Conservation (phyloP, 305 asterid species). For the Solanum chacoense region DNA sequence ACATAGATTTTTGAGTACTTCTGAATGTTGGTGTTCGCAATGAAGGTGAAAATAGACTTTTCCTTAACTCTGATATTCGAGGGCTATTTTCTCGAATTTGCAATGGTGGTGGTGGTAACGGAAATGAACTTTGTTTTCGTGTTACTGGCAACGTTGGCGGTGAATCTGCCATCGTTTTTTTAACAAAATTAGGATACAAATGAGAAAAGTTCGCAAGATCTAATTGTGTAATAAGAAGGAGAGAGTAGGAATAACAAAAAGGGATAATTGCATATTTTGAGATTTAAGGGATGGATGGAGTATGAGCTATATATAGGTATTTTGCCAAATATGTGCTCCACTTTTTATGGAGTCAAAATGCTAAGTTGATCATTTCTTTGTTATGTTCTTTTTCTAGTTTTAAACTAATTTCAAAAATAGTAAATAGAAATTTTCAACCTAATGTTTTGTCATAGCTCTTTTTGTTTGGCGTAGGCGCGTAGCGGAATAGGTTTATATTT, state of each 20-base stretch:
- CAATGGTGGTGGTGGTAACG: not conserved
- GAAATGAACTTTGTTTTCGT: slow-evolving; percentile 8
- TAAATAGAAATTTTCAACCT: not conserved
- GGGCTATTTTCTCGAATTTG: not conserved
- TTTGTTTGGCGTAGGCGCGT: not conserved
- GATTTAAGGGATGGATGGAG: not conserved
- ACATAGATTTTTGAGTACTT: slow-evolving; percentile 11
- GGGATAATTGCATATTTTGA: not conserved
- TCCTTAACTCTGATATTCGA: slow-evolving; percentile 16
- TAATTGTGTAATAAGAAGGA: not conserved
- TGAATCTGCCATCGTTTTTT: slow-evolving; percentile 6
- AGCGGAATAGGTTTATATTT: not conserved
- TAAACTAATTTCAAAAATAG: not conserved
- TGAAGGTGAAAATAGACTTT: slow-evolving; percentile 20
- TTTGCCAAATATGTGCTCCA: not conserved
- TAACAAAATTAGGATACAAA: not conserved
- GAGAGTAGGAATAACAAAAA: not conserved
- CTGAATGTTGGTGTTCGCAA: slow-evolving; percentile 7
- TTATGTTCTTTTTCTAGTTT: not conserved
- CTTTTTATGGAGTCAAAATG: not conserved
- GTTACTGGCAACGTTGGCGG: slow-evolving; percentile 3
- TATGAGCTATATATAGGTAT: not conserved
- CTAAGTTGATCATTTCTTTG: not conserved
- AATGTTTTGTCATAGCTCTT: not conserved
- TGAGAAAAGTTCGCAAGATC: not conserved